Evolutionary conservation across 305 asterid species (phyloP).

Genomic region (Fraxinus dipetala): DNA sequence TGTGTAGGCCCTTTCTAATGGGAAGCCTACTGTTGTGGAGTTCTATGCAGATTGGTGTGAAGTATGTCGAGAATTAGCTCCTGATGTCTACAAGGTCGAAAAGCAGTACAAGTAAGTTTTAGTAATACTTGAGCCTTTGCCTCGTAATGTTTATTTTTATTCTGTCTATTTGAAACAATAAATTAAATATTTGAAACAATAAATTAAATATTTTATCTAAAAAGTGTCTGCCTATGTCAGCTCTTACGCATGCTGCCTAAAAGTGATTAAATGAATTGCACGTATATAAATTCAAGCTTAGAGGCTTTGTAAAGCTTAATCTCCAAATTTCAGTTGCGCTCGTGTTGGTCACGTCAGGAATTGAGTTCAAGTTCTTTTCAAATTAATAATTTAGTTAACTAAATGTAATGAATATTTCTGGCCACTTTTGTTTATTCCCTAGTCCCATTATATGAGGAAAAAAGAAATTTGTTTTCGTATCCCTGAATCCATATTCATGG

Average conservation of each 20-base stretch:
- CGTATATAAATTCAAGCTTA: not conserved
- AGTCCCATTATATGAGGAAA: not conserved
- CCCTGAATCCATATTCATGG: not conserved
- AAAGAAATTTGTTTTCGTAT: not conserved
- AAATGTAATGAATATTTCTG: not conserved
- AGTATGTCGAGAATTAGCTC: slow-evolving; percentile 83
- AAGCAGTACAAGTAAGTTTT: slow-evolving; percentile 64
- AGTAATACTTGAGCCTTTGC: not conserved
- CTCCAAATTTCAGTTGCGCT: not conserved
- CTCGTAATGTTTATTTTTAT: not conserved
- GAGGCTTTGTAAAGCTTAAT: not conserved
- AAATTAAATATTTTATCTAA: not conserved
- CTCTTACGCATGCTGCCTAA: not conserved
- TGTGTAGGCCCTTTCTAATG: slow-evolving; percentile 75
- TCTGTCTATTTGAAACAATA: not conserved
- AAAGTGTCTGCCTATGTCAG: not conserved
- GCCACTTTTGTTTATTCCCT: not conserved
- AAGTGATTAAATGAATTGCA: not conserved
- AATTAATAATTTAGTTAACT: not conserved
- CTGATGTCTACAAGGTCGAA: slow-evolving; percentile 81
- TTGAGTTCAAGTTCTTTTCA: not conserved
- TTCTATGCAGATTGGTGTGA: slow-evolving; percentile 98
- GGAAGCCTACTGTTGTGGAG: slow-evolving; percentile 95
- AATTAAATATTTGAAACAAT: not conserved
- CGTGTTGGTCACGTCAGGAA: not conserved